A percentile compares a stretch with the other conserved stretches of the same genome.
Conservation (phyloP, 495 filamentous ascomycete genomes). For the Aspergillus bertholletiae region DNA sequence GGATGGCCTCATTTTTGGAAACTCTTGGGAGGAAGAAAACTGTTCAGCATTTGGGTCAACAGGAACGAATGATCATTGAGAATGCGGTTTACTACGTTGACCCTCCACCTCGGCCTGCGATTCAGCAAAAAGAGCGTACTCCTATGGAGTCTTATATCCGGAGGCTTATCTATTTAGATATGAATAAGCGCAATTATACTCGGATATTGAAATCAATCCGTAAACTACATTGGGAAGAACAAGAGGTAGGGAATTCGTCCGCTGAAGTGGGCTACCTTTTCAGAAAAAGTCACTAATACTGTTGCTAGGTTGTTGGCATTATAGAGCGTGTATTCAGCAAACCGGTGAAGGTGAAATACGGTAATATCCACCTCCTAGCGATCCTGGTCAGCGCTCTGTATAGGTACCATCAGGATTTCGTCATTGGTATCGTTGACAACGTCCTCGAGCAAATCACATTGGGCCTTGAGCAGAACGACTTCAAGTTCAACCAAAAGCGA, state of each 20-base stretch:
- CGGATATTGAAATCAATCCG: slow-evolving; percentile 90
- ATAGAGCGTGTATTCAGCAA: slow-evolving; percentile 92
- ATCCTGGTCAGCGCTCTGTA: slow-evolving; percentile 86
- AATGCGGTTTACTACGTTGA: slow-evolving; percentile 99
- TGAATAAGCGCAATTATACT: slow-evolving; percentile 91
- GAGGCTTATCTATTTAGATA: slow-evolving; percentile 84
- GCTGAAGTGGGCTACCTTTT: not conserved
- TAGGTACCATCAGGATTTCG: slow-evolving; percentile 87
- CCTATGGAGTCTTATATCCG: slow-evolving; percentile 90
- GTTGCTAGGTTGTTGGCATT: slow-evolving; percentile 64
- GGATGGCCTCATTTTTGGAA: slow-evolving; percentile 92
- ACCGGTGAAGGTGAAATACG: slow-evolving; percentile 95
- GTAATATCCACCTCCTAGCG: slow-evolving; percentile 92
- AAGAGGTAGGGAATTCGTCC: slow-evolving; percentile 55
- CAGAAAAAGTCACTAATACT: slow-evolving; percentile 11
- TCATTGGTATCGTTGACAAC: slow-evolving; percentile 83
- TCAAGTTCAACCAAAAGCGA: slow-evolving; percentile 95
- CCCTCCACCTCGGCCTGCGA: slow-evolving; percentile 87
- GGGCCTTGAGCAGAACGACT: slow-evolving; percentile 92
- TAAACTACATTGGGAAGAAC: slow-evolving; percentile 95
- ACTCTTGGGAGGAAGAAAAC: slow-evolving; percentile 94
- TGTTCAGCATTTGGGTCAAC: slow-evolving; percentile 89
- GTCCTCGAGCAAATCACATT: slow-evolving; percentile 83
- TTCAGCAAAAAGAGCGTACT: slow-evolving; percentile 92
- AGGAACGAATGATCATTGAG: slow-evolving; percentile 97